Evolutionary conservation across 176 grass and related monocot genomes (phyloP).

Genomic region (Pontederia paniculata): DNA sequence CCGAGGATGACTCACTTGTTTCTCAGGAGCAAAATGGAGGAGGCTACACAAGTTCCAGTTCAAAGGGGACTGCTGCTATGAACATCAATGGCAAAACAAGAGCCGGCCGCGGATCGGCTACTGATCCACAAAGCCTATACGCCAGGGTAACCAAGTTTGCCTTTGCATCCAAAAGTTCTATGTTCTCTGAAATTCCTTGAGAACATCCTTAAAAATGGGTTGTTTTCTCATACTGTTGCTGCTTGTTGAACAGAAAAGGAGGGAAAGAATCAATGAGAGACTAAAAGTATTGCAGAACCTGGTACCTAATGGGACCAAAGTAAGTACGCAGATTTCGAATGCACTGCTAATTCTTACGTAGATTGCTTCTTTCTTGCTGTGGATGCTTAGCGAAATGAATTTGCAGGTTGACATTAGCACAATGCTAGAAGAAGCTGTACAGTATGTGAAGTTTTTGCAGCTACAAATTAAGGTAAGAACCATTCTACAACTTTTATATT

Average conservation of each 20-base stretch:
- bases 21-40: slow-evolving; percentile 28
- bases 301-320: slow-evolving; percentile 73
- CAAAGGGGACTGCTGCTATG: slow-evolving; percentile 7
- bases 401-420: slow-evolving; percentile 72
- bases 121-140: slow-evolving; percentile 56
- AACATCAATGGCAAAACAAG: slow-evolving; percentile 25
- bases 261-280: slow-evolving; percentile 61
- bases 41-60: slow-evolving; percentile 20
- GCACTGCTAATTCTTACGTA: neutral
- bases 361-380: slow-evolving; percentile 1
- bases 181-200: no score
- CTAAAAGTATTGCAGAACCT: slow-evolving; percentile 50
- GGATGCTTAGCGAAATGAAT: slow-evolving; percentile 3
- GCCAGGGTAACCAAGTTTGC: slow-evolving; percentile 40
- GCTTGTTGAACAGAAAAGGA: slow-evolving; percentile 53
- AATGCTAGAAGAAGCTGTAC: slow-evolving; percentile 73
- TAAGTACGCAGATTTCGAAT: slow-evolving; percentile 11
- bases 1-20: slow-evolving; percentile 44
- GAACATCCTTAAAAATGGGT: neutral
- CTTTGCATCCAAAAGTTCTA: neutral
- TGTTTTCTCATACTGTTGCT: slow-evolving; percentile 5
- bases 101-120: slow-evolving; percentile 35
- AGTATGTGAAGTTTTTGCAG: slow-evolving; percentile 69
- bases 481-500: neutral
- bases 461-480: slow-evolving; percentile 68